Conservation (phyloP, 352 stramenopile genomes). For the Globisporangium cystogenes region DNA sequence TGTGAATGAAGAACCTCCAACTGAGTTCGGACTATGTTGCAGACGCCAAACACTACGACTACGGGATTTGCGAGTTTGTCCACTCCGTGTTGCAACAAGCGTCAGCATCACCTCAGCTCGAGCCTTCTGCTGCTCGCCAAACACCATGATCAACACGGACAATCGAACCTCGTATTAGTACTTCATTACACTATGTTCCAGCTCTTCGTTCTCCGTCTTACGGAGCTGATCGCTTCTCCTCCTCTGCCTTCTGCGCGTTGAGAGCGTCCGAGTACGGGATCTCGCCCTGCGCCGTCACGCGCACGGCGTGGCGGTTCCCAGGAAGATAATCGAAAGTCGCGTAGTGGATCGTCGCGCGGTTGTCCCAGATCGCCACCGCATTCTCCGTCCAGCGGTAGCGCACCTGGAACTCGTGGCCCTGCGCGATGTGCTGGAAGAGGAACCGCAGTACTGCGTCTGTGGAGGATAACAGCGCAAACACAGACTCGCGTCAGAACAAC, state of each 20-base stretch:
- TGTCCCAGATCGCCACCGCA: slow-evolving; percentile 28
- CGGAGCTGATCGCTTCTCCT: neutral
- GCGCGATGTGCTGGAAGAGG: slow-evolving; percentile 19
- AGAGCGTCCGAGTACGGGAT: slow-evolving; percentile 17
- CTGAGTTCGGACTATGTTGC: too few relatives aligned
- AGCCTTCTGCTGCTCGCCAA: too few relatives aligned
- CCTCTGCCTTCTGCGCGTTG: neutral
- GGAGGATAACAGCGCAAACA: neutral
- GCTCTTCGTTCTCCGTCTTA: too few relatives aligned
- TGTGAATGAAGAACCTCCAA: too few relatives aligned
- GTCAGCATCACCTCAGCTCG: too few relatives aligned
- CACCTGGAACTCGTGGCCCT: slow-evolving; percentile 33
- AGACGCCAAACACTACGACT: too few relatives aligned
- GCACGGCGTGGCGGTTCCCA: slow-evolving; percentile 26
- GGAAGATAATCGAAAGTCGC: slow-evolving; percentile 35
- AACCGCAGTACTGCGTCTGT: slow-evolving; percentile 8
- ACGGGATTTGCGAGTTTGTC: too few relatives aligned
- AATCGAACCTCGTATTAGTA: too few relatives aligned
- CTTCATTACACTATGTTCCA: too few relatives aligned
- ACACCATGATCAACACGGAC: too few relatives aligned
- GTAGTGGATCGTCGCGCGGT: slow-evolving; percentile 24
- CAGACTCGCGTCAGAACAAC: neutral
- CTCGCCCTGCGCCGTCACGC: slow-evolving; percentile 27
- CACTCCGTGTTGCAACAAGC: too few relatives aligned
- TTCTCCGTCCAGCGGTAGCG: slow-evolving; percentile 28